Conservation (phyloP, 768 basidiomycete species). For the Suillus weaverae region DNA sequence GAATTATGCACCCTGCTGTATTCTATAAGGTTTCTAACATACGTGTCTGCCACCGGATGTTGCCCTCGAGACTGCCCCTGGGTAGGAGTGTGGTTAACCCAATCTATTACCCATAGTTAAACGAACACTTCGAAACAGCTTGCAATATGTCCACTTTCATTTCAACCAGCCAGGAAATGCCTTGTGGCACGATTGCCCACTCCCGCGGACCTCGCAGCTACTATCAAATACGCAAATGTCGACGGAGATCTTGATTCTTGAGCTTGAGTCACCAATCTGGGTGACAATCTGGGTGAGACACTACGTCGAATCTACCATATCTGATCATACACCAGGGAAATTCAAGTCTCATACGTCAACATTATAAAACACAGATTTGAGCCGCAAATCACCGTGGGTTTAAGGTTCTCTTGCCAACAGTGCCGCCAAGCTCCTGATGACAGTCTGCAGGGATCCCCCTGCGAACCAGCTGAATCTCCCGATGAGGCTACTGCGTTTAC, state of each 20-base stretch:
- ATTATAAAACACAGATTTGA: background rate
- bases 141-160: background rate
- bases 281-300: background rate
- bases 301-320: background rate
- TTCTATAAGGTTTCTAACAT: background rate
- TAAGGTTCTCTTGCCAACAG: background rate
- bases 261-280: background rate
- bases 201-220: background rate
- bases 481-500: background rate
- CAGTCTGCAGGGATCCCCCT: background rate
- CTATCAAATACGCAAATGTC: background rate
- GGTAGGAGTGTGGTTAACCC: background rate
- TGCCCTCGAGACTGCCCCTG: background rate
- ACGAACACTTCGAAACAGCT: background rate
- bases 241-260: background rate
- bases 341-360: background rate
- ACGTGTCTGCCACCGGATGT: background rate
- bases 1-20: background rate
- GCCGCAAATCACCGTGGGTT: background rate
- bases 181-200: background rate
- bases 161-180: background rate
- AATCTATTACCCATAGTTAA: background rate
- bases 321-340: background rate
- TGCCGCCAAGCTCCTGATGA: background rate
- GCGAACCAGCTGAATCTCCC: background rate